Evolutionary conservation across 2,329 filamentous ascomycete species (phyloP), one percentile per base, ranked within the genome.

Genomic region (Fusarium tanahbumbuense): DNA sequence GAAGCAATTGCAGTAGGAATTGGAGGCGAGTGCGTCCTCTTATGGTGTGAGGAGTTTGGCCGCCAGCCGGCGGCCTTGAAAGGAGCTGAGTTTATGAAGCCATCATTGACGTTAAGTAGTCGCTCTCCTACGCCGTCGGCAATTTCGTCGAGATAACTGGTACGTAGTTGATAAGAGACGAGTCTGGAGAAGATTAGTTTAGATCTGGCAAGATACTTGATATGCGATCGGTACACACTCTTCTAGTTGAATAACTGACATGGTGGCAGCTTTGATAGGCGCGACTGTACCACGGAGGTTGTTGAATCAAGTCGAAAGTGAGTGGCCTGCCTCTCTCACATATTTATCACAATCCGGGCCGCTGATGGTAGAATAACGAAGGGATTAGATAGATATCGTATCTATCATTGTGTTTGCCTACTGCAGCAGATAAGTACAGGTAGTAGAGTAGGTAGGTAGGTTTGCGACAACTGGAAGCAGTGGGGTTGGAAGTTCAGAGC

Each of bases 41-140:
- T 94, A 78, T 92, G 89, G 70, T 93, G 90, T 20, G 90, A 87
- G 12, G 90, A 88, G 75, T 92, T 92, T 50, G 90, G 84, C 45
- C 89, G 87, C 93, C 93, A 96, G 70, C 93, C 93, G 65, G 92
- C 92, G 52, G 92, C 89, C 80, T 93, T 93, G 83, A 95, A 96
- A 30, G 92, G 90, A 4, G 91, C 89, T 28, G 92, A 92, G 77
- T 93, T 94, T 68, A 96, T 84, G 76, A 94, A 91, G 69, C 86
- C 86, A 76, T 93, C 90, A 79, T 95, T 93, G 66, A 97, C 87
- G 41, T 90, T 93, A 77, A 97, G 93, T 42, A 96, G 86, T 22
- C 93, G 90, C 79, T 97, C 93, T 71, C 93, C 93, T 10, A 96
- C 92, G 66, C 93, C 93, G 78, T 97, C 93, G 71, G 92, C 91